These are phyloP conservation scores for Apiospora kogelbergensis DNA, from an alignment of 2,329 filamentous ascomycete genomes.

Conservation along the genomic window DNA sequence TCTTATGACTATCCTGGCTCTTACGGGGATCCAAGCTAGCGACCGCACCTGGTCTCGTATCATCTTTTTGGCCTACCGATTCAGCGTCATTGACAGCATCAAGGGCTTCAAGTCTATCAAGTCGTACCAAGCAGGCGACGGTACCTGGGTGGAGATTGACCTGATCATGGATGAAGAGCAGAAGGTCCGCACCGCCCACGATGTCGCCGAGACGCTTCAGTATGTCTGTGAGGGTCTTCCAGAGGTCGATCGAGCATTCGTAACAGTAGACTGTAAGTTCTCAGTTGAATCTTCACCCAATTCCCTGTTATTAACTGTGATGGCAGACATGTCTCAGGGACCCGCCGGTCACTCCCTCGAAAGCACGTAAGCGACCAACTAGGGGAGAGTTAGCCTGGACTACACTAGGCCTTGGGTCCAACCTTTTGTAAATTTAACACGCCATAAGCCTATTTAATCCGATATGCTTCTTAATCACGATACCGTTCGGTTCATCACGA, in stretches of 20 bases:
- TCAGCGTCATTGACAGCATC: conserved; percentile 52
- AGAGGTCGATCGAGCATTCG: conserved; percentile 39
- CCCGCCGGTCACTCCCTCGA: conserved; percentile 5
- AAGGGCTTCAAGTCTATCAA: conserved; percentile 40
- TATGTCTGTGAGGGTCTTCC: conserved; percentile 56
- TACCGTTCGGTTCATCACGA: conserved; percentile 17
- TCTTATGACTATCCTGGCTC: conserved; percentile 56
- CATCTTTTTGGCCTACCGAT: conserved; percentile 59
- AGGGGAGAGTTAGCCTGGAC: background rate
- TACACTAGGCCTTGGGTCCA: background rate
- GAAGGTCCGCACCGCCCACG: conserved; percentile 52
- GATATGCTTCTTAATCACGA: background rate
- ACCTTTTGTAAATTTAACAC: background rate
- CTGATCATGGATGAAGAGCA: conserved; percentile 55
- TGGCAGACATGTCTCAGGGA: conserved; percentile 5
- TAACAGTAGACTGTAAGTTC: conserved; percentile 35
- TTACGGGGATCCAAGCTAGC: conserved; percentile 58
- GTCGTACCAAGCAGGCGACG: conserved; percentile 62
- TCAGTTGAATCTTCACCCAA: background rate
- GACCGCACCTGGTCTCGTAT: conserved; percentile 54
- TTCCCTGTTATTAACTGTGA: background rate
- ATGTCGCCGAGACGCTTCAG: conserved; percentile 63
- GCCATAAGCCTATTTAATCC: background rate
- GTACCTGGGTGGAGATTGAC: conserved; percentile 63
- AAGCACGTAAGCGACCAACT: background rate